Evolutionary conservation across 1,139 yeast species (phyloP), one percentile per base, ranked within the genome.

Genomic region (Debaryomycetaceae sp.): DNA sequence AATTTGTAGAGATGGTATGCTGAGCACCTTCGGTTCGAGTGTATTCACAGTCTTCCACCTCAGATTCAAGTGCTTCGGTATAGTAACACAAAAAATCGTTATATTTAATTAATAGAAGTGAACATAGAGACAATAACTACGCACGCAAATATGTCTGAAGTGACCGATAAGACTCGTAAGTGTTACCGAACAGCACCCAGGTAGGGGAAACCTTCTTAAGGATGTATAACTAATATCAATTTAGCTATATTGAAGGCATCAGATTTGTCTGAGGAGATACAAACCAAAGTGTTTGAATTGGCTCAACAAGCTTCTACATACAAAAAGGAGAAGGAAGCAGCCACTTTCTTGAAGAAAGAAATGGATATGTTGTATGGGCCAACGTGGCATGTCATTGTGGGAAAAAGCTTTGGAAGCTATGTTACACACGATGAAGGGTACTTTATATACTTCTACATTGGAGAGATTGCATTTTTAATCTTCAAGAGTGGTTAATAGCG

Each of bases 381-480:
- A 39, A 83, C 96, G 23, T 93, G 99, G 99, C 98, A 93, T 63
- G 95, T 90, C 30, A 81, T 93, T 47, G 97, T 90, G 43, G 99
- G 99, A 30, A 83, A 84, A 63, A 87, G 87, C 58, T 93, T 93
- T 66, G 98, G 98, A 5, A 83, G 95, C 44, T 90, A 86, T 60
- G 97, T 95, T 24, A 88, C 98, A 17, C 99, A 95, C 60, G 91
- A 80, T 57, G 78, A 86, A 50, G 95, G 96, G 24, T 81, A 78
- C 59, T 93, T 93, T 62, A 74, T 87, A 33, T 91, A 93, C 66
- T 87, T 88, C 58, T 90, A 89, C 65, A 74, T 89, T 48, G 97
- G 87, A 23, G 84, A 83, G 39, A 69, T 83, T 53, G 97, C 97
- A 13, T 78, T 90, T 52, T 74, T 93, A 54, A 75, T 88, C 14